A percentile compares a stretch with the other conserved stretches of the same genome.
phyloP scores from a whole-genome alignment of 257 asterid species.

The Avicennia marina region DNA sequence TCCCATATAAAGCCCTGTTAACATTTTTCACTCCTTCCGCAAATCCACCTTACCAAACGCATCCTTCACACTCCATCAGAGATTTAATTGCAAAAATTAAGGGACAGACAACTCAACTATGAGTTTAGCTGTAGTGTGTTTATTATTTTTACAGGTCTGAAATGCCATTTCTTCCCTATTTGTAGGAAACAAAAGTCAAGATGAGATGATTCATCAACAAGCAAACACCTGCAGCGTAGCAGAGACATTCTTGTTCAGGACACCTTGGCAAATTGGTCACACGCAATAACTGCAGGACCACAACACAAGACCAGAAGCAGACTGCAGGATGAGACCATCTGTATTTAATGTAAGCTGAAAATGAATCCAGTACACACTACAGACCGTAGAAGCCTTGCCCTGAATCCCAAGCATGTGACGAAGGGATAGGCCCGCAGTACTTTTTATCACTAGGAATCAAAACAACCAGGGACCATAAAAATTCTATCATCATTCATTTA shows the following conservation, averaged over 20 bases:
- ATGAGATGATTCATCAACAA: neutral
- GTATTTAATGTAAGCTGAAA: slow-evolving; percentile 9
- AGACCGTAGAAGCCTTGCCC: neutral
- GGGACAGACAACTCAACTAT: no score
- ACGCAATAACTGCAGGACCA: slow-evolving; percentile 9
- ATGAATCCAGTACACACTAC: neutral
- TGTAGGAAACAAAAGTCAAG: neutral
- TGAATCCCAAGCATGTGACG: slow-evolving; percentile 10
- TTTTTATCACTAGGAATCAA: slow-evolving; percentile 1
- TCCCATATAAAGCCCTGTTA: no score
- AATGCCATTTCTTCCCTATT: no score
- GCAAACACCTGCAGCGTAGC: neutral
- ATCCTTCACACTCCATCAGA: no score
- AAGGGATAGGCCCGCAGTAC: slow-evolving; percentile 4
- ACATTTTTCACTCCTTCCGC: no score
- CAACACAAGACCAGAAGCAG: neutral
- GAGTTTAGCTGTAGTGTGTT: no score
- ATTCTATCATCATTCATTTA: neutral
- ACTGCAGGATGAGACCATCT: neutral
- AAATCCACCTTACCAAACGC: no score
- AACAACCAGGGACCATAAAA: neutral
- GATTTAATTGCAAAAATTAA: no score
- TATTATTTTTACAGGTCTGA: no score
- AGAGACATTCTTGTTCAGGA: neutral
- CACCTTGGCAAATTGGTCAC: neutral